These are phyloP conservation scores for Sordariomycetes sp. DNA, from an alignment of 2,329 filamentous ascomycete genomes.

Conservation along the genomic window DNA sequence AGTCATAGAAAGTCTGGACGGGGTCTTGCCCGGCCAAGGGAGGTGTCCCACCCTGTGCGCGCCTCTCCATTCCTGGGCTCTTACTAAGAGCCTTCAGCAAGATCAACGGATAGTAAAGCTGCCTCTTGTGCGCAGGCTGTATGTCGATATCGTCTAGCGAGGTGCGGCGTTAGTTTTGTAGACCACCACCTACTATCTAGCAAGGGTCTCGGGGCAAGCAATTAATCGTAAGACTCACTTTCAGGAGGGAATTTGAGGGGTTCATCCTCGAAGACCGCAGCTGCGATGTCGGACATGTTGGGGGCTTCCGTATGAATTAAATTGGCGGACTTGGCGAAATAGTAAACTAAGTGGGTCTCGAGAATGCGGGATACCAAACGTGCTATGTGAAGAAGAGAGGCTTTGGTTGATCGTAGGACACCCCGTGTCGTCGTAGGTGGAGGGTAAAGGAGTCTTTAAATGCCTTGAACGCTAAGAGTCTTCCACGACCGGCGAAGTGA, in stretches of 20 bases:
- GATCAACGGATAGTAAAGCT: background rate
- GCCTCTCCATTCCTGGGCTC: background rate
- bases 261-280: background rate
- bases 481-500: no score
- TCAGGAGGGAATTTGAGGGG: background rate
- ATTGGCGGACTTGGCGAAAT: background rate
- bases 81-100: background rate
- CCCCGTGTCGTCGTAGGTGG: no score
- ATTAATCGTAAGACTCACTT: no score
- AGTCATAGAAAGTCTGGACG: constrained; percentile 14
- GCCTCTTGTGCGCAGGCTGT: background rate
- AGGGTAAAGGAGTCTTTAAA: no score
- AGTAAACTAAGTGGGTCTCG: background rate
- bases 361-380: background rate
- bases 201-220: no score
- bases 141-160: background rate
- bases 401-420: no score
- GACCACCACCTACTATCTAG: no score
- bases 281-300: background rate
- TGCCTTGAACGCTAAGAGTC: no score
- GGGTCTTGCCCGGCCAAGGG: constrained; percentile 2
- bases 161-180: background rate
- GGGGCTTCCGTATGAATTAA: background rate
- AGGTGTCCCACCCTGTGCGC: background rate
- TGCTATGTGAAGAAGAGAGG: background rate